Evolutionary conservation across 208 protist species (phyloP), one percentile per base, ranked within the genome.

Genomic region (Leishmania tropica): DNA sequence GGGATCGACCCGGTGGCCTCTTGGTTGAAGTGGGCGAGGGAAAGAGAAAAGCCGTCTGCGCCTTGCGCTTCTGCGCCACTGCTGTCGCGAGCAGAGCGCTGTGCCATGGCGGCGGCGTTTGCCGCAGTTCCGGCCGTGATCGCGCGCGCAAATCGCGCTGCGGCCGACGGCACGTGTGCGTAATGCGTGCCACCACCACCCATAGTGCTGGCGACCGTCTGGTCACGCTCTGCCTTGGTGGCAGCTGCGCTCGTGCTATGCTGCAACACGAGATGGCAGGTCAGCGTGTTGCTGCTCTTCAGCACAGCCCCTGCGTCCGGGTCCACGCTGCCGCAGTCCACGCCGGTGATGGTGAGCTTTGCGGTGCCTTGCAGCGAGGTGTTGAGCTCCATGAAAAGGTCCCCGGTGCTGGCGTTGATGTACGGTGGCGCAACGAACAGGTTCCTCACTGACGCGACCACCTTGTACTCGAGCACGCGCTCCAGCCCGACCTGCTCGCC

Each of bases 381-480:
- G 84, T 94, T 92, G 10, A 91, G 67, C 74, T 90, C 83, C 56
- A 92, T 78, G 31, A 92, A 71, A 15, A 94, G 78, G 75, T 94
- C 88, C 1, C 88, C 86, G 2, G 71, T 73, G 31, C 79, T 81
- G 53, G 87, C 77, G 76, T 89, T 84, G 62, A 92, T 84, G 75
- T 81, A 84, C 3, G 88, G 88, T 48, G 85, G 75, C 28, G 71
- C 45, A 11, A 94, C 45, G 45, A 92, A 90, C 65, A 92, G 76
- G n/a, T 90, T 86, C 40, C 45, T 48, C 31, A 79, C 81, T 65
- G 87, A 60, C 47, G 81, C 85, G 24, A 24, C n/a, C 72, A 94
- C 90, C 75, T 87, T 72, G 78, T 89, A 94, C 85, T 94, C 90
- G 68, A 94, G 85, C 81, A 94, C 90, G n/a, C 90, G 90, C 64